phyloP scores from a whole-genome alignment of 768 basidiomycete genomes.

The Lentinula guzmanii region DNA sequence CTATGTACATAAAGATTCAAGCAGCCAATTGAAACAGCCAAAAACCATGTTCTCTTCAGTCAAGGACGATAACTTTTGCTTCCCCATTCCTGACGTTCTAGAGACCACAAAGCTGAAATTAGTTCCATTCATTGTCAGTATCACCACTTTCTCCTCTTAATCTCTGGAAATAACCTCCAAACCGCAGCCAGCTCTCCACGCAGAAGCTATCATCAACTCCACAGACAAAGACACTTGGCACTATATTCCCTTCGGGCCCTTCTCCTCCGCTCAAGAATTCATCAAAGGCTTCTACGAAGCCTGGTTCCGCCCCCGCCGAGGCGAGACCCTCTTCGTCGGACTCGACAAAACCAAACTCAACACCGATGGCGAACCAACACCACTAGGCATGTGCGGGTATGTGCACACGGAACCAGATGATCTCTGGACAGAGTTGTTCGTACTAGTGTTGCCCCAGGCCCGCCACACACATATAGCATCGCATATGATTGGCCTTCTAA shows the following conservation, averaged over 20 bases:
- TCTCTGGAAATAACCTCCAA: neutral
- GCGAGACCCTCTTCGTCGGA: neutral
- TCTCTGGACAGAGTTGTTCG: slow-evolving; percentile 40
- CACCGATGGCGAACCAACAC: neutral
- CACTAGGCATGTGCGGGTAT: neutral
- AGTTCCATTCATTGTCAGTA: slow-evolving; percentile 42
- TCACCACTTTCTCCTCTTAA: neutral
- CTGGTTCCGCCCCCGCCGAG: neutral
- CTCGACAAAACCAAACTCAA: neutral
- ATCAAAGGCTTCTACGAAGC: neutral
- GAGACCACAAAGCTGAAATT: slow-evolving; percentile 44
- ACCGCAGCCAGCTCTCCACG: neutral
- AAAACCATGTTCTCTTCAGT: neutral
- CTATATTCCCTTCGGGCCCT: neutral
- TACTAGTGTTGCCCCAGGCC: slow-evolving; percentile 41
- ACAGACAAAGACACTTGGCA: neutral
- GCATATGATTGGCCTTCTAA: slow-evolving; percentile 33
- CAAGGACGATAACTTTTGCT: slow-evolving; percentile 37
- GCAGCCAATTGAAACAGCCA: too few species aligned
- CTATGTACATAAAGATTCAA: too few species aligned
- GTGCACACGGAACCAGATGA: slow-evolving; percentile 26
- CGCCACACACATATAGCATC: slow-evolving; percentile 43
- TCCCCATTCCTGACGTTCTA: slow-evolving; percentile 34
- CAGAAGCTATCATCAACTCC: neutral
- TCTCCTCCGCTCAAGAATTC: neutral